A percentile compares a stretch with the other conserved stretches of the same genome.
These are phyloP conservation scores for Auxenochlorella pyrenoidosa DNA, from an alignment of 139 green algal genomes.

Conservation along the genomic window DNA sequence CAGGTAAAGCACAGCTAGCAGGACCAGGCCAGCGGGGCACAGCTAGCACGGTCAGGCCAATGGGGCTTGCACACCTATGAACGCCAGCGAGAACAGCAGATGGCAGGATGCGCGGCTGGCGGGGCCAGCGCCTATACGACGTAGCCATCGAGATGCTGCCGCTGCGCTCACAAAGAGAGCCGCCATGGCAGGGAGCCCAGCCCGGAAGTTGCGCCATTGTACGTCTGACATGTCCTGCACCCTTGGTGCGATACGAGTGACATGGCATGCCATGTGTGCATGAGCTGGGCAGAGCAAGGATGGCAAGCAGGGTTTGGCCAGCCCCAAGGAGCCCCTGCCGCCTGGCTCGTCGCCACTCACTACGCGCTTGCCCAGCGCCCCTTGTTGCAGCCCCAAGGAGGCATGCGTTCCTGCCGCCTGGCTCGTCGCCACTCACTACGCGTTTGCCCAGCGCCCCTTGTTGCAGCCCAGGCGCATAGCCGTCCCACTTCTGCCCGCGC, in stretches of 20 bases:
- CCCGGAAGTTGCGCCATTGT: slow-evolving; percentile 83
- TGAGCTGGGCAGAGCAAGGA: neutral
- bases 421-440: slow-evolving; percentile 19
- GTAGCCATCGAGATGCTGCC: slow-evolving; percentile 43
- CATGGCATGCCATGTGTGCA: neutral
- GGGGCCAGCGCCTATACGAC: neutral
- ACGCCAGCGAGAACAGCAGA: slow-evolving; percentile 27
- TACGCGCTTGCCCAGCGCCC: too few species aligned
- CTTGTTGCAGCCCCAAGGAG: too few species aligned
- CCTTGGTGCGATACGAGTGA: too few species aligned
- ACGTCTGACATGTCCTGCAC: slow-evolving; percentile 79
- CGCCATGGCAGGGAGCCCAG: slow-evolving; percentile 45
- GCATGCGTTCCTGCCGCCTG: too few species aligned
- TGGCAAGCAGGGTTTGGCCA: neutral
- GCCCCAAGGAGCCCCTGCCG: too few species aligned
- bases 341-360: slow-evolving; percentile 6
- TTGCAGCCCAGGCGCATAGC: slow-evolving; percentile 42
- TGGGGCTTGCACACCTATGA: slow-evolving; percentile 22
- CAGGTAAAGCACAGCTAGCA: neutral
- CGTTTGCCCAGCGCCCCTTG: slow-evolving; percentile 23
- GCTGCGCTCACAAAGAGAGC: slow-evolving; percentile 51
- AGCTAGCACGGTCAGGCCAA: neutral
- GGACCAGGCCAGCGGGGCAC: neutral
- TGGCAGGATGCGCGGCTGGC: neutral
- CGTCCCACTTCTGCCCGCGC: slow-evolving; percentile 24